These are phyloP conservation scores for Polytolypa hystricis DNA, from an alignment of 2,329 filamentous ascomycete species.

Conservation along the genomic window DNA sequence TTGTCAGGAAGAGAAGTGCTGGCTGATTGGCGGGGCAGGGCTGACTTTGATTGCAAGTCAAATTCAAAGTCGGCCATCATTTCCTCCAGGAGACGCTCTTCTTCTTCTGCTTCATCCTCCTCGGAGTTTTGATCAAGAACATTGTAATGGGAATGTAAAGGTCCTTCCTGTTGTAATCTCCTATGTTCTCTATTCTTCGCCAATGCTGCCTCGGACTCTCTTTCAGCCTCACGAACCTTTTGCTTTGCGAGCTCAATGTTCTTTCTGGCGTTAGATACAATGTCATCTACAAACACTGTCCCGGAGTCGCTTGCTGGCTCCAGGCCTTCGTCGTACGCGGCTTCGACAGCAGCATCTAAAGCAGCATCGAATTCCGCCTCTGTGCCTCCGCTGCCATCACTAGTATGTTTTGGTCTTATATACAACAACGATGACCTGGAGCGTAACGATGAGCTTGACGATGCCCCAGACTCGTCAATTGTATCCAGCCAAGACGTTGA, in stretches of 20 bases:
- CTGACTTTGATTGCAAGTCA: conserved; percentile 54
- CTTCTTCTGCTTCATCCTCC: conserved; percentile 59
- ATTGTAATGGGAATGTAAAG: conserved; percentile 13
- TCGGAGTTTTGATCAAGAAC: conserved; percentile 35
- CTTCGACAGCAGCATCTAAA: conserved; percentile 87
- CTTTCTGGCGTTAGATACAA: conserved; percentile 43
- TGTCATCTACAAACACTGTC: conserved; percentile 16
- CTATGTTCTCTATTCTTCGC: conserved; percentile 51
- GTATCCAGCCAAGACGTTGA: conserved; percentile 90
- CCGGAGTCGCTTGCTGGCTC: conserved; percentile 45
- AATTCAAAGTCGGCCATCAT: conserved; percentile 82
- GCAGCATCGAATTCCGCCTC: conserved; percentile 91
- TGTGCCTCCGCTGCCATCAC: conserved; percentile 57
- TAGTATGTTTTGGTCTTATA: conserved; percentile 58
- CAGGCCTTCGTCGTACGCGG: conserved; percentile 85
- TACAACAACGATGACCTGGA: conserved; percentile 65
- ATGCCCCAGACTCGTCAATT: conserved; percentile 79
- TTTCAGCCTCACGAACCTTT: conserved; percentile 60
- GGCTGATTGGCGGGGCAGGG: conserved; percentile 66
- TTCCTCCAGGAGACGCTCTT: conserved; percentile 70
- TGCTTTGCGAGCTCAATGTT: conserved; percentile 68
- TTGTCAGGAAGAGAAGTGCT: conserved; percentile 67
- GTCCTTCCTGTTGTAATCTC: conserved; percentile 27
- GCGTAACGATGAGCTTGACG: conserved; percentile 66
- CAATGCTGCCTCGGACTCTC: conserved; percentile 52